Evolutionary conservation across 345 rosid species (phyloP), one percentile per base, ranked within the genome.

Genomic region (Raphanus sativus): DNA sequence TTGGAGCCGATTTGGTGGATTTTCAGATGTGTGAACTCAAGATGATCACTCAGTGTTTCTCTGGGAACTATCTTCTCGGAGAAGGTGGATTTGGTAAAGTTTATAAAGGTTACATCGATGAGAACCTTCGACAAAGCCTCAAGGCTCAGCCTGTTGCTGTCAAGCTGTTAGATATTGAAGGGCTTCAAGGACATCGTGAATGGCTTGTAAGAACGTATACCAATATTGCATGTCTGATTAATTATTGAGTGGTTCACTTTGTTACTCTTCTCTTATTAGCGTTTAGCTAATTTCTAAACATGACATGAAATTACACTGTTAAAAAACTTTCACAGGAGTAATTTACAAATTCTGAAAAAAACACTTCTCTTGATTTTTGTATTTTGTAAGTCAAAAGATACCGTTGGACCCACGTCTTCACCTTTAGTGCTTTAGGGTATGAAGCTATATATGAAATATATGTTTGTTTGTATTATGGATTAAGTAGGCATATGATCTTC

Each of bases 31-130:
- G 86, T 30, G 98, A 95, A 83, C 83, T 92, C 3, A 85, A 84
- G 36, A 91, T 88, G 9, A 88, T 92, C 70, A 95, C 99, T 1
- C 99, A 95, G 59, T 86, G 85, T 72, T 95, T 95, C 65, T 88
- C 87, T 0, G 52, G 79, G 75, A 84, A 87, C 81, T 95, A 73
- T 73, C 75, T 95, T 86, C 85, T 95, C 0, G 99, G 99, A 24
- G 94, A 95, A 84, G 99, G 99, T 4, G 99, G 99, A 60, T 95
- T 95, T 0, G 99, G 99, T 74, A 89, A 88, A 2, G 99, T 95
- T 32, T 95, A 92, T 79, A 95, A 95, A 83, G 99, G 99, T 0
- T 95, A 87, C 16, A 24, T 89, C 1, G 98, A 92, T 81, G 99
- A 90, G 4, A 83, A 77, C 62, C 78, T 95, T 34, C 84, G 95